Evolutionary conservation across 2,329 filamentous ascomycete species (phyloP), one percentile per base, ranked within the genome.

Genomic region (Byssothecium circinans): DNA sequence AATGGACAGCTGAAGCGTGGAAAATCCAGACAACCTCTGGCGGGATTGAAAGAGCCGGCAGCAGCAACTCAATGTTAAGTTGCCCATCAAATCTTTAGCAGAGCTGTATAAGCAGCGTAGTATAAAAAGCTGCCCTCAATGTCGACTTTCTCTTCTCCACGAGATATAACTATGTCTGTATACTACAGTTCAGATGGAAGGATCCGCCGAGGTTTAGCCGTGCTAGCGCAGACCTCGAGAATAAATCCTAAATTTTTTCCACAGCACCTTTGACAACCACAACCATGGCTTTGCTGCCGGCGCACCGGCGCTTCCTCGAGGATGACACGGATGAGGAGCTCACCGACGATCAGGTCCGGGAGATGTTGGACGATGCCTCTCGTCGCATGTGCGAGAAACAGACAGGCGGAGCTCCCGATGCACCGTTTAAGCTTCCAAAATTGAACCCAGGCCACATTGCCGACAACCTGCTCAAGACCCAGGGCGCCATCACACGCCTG

Each of bases 341-440:
- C 52, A 81, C 79, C 30, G 83, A 87, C 64, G 79, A 82, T 55
- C 80, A 86, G 45, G 80, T 88, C 41, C 78, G 83, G 44, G 73
- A 80, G 62, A 75, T 89, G 46, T 77, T 89, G 42, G 76, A 77
- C 44, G 78, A 86, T 69, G 85, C 86, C 46, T 83, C 87, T 60
- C 68, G 72, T 49, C 78, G 85, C 52, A 70, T 88, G 57, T 67
- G 73, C 42, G 69, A 74, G 57, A 74, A 74, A 52, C 65, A 69
- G 47, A 52, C 69, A 58, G 58, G 64, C 65, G 56, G 58, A 33
- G 52, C 52, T 64, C 56, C 57, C 12, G 54, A 67, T 34, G 55
- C 54, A 23, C 62, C 62, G 48, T 71, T 72, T 60, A 80, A 71
- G 51, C 75, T 83, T 42, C 80, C 81, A 11, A 78, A 75, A 55